Evolutionary conservation across 805 yeast species (phyloP).

Genomic region (Debaryomyces castellii): DNA sequence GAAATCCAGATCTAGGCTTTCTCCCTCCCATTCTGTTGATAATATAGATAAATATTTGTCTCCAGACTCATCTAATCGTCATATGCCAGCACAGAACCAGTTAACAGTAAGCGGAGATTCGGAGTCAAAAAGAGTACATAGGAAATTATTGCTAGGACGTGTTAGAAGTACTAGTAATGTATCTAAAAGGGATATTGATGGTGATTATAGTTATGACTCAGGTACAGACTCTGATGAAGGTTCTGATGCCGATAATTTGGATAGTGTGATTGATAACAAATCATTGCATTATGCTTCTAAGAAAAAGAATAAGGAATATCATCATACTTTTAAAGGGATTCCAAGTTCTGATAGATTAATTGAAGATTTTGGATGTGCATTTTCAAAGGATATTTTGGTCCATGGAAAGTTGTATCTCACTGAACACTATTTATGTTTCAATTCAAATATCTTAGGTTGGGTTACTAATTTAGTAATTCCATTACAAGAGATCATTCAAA

Average conservation of each 20-base stretch:
- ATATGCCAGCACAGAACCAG: slow-evolving; percentile 12
- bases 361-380: slow-evolving; percentile 65
- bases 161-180: slow-evolving; percentile 3
- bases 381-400: slow-evolving; percentile 60
- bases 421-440: slow-evolving; percentile 57
- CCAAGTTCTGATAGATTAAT: slow-evolving; percentile 53
- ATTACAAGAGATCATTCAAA: slow-evolving; percentile 58
- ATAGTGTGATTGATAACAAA: slow-evolving; percentile 12
- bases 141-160: slow-evolving; percentile 16
- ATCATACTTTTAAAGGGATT: slow-evolving; percentile 54
- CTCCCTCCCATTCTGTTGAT: slow-evolving; percentile 19
- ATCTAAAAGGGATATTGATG: slow-evolving; percentile 4
- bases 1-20: slow-evolving; percentile 6
- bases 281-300: slow-evolving; percentile 37
- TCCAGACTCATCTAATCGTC: slow-evolving; percentile 18
- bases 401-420: slow-evolving; percentile 67
- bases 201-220: slow-evolving; percentile 9
- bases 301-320: slow-evolving; percentile 61
- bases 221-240: slow-evolving; percentile 9
- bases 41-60: slow-evolving; percentile 13
- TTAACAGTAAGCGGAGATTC: slow-evolving; percentile 14
- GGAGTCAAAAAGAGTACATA: slow-evolving; percentile 19
- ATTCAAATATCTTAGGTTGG: slow-evolving; percentile 67
- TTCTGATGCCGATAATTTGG: slow-evolving; percentile 13
- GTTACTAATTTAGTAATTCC: slow-evolving; percentile 60